Evolutionary conservation across 2,329 filamentous ascomycete species (phyloP), one percentile per base, ranked within the genome.

Genomic region (Zymoseptoria tritici): DNA sequence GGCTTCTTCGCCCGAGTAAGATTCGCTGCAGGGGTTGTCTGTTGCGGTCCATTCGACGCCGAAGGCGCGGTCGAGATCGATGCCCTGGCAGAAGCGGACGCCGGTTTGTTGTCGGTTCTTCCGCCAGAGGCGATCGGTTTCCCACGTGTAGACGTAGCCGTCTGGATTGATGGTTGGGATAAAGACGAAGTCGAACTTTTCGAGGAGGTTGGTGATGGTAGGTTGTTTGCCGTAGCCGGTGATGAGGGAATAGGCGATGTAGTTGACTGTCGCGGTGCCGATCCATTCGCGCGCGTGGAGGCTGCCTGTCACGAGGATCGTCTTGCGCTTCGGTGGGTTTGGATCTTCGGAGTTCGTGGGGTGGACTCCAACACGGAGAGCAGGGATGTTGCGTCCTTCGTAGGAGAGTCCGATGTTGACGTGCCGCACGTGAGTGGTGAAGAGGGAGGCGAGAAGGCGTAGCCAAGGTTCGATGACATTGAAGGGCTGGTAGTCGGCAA

Each of bases 261-360:
- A 97, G 68, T 88, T 95, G 56, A 95, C 90, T 0, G 91, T 96
- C 69, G 88, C 94, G 0, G 88, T 91, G 53, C 91, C 90, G 65
- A 99, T 96, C 94, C 94, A 99, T 79, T 99, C 94, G 46, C 94
- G 85, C 2, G 92, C 93, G 74, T 97, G 94, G n/a, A 89, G 81
- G 54, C 93, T 93, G 57, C 91, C 94, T 3, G 86, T 86, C 20
- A 99, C 79, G 55, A 96, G 79, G 59, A 96, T 85, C 0, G 90
- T 93, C 72, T 90, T 90, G 55, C 89, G 84, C 4, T 79, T 80
- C 11, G 71, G 69, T 3, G 74, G 70, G 2, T 76, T 68, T 6
- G 80, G 74, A 26, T 81, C 70, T 57, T 78, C 69, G 52, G 78
- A 67, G 71, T 79, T 79, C 42, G 79, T 78, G 68, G 80, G 76